A percentile compares a stretch with the other conserved stretches of the same genome.
Conservation (phyloP, 306 rosid species). For the Castanea crenata region DNA sequence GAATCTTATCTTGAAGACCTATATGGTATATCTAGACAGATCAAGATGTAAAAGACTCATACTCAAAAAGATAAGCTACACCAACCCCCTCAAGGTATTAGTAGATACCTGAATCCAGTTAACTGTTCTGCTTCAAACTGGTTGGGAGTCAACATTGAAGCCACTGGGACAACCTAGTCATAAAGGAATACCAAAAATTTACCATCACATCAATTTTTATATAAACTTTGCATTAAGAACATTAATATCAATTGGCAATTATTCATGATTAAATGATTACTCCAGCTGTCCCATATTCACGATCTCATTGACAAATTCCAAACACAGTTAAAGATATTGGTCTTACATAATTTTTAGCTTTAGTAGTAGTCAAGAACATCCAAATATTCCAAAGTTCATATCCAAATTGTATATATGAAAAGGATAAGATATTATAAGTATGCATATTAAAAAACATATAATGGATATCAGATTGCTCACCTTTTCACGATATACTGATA, state of each 20-base stretch:
- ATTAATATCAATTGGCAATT: not conserved
- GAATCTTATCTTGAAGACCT: not conserved
- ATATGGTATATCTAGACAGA: not conserved
- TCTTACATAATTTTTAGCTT: conserved; percentile 1
- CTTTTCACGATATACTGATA: conserved; percentile 91
- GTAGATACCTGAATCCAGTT: conserved; percentile 64
- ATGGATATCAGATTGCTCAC: conserved; percentile 33
- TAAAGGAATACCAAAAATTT: conserved; percentile 19
- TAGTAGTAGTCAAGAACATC: conserved; percentile 15
- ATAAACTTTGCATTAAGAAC: conserved; percentile 3
- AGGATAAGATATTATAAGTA: not conserved
- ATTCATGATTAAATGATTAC: not conserved
- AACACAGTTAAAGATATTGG: conserved; percentile 17
- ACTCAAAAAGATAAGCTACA: conserved; percentile 7
- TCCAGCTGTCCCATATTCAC: not conserved
- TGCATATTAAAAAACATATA: not conserved
- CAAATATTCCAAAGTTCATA: conserved; percentile 1
- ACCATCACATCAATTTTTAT: conserved; percentile 13
- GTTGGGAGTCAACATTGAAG: conserved; percentile 97
- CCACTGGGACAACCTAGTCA: conserved; percentile 84
- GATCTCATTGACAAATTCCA: not conserved
- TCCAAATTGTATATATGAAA: not conserved
- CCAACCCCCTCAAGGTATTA: conserved; percentile 21
- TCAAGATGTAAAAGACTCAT: not conserved
- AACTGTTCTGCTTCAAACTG: conserved; percentile 95